Evolutionary conservation across 176 grass and related monocot genomes (phyloP), one percentile per base, ranked within the genome.

Genomic region (Aegilops longissima): DNA sequence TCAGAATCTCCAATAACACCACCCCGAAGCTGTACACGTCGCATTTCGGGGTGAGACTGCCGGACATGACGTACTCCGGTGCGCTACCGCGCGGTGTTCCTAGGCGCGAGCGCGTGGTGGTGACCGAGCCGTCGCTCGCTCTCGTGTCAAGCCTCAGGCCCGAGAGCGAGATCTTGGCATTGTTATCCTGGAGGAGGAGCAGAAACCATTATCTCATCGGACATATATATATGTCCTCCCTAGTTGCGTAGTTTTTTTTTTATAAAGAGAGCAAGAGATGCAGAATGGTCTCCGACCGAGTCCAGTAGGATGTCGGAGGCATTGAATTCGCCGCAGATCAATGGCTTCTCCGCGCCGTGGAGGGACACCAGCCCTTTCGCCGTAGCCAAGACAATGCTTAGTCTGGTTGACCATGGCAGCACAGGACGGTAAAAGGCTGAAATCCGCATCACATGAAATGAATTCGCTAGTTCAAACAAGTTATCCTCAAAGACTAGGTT

Each of bases 1-100:
- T 63, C n/a, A 63, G 3, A 25, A 98, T 92, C 86, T 98, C 93
- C 1, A 98, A 82, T 49, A 95, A 77, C 27, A 95, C 91, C 4
- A 95, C 88, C 1, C 93, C 93, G 29, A 95, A 95, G 80, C 88
- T 93, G 58, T 91, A 95, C 12, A 91, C 83, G 70, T 95, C 93
- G 5, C 90, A 52, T 52, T 52, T 52, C 5, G 14, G 0, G 49
- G 49, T 52, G 49, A 52, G 49, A 52, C 1, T 2, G 14, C 49
- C 14, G 1, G 49, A 52, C 4, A 52, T 17, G 49, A 17, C 49
- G 49, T 52, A 52, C 49, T 52, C 49, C 1, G 49, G 49, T 17
- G 49, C 49, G 49, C 49, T 52, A 0, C 49, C 49, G 1, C 14
- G 45, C 45, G 49, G 49, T 2, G 49, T 52, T 52, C 49, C 49